These are phyloP conservation scores for Aspergillus quadricinctus DNA, from an alignment of 2,329 filamentous ascomycete species.

Conservation along the genomic window DNA sequence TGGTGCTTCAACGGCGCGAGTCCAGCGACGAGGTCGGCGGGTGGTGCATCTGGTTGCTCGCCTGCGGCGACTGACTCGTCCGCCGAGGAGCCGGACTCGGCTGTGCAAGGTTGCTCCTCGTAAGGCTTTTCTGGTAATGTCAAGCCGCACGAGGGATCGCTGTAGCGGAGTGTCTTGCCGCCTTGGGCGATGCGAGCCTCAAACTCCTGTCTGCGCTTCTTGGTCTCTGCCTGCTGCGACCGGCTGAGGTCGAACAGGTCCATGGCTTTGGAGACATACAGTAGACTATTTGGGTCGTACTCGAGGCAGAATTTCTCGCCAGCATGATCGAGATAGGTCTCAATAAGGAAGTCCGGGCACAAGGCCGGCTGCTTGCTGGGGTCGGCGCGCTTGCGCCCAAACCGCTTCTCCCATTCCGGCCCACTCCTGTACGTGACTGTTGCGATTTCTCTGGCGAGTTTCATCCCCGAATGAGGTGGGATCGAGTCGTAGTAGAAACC, in stretches of 20 bases:
- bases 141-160: constrained; percentile 64
- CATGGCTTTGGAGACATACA: constrained; percentile 99
- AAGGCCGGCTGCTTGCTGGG: constrained; percentile 79
- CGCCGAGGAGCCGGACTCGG: constrained; percentile 32
- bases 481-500: constrained; percentile 89
- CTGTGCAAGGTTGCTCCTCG: constrained; percentile 68
- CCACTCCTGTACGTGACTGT: constrained; percentile 96
- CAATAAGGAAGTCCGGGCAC: constrained; percentile 96
- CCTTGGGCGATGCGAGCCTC: constrained; percentile 54
- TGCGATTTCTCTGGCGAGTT: constrained; percentile 92
- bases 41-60: constrained; percentile 48
- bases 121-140: constrained; percentile 81
- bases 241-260: constrained; percentile 89
- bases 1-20: constrained; percentile 68
- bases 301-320: constrained; percentile 97
- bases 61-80: constrained; percentile 24
- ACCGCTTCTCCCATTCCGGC: constrained; percentile 95
- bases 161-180: constrained; percentile 23
- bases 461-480: constrained; percentile 95
- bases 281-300: constrained; percentile 89
- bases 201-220: constrained; percentile 58
- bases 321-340: constrained; percentile 96
- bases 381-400: constrained; percentile 83
- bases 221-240: constrained; percentile 62
- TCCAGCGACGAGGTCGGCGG: constrained; percentile 74